Evolutionary conservation across 345 rosid species (phyloP).

Genomic region (Eucalyptus marginata): DNA sequence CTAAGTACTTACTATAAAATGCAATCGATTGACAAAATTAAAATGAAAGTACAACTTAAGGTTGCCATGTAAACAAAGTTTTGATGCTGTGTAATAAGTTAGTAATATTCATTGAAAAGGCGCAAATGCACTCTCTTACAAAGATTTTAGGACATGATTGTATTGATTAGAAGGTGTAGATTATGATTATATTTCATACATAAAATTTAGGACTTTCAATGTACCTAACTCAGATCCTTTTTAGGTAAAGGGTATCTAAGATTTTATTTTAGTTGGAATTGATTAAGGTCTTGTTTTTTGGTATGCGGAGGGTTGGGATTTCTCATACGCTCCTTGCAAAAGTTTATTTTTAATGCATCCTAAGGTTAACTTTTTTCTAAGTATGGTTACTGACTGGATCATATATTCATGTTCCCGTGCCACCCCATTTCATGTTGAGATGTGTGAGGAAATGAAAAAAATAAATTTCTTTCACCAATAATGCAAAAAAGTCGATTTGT

Average conservation of each 20-base stretch:
- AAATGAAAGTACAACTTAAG: neutral
- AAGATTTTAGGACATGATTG: neutral
- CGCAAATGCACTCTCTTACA: neutral
- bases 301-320: neutral
- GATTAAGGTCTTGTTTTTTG: neutral
- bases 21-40: neutral
- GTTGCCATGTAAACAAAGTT: neutral
- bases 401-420: neutral
- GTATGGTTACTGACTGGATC: neutral
- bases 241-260: neutral
- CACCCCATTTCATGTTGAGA: neutral
- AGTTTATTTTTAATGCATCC: neutral
- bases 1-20: neutral
- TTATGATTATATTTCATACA: neutral
- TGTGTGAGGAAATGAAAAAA: neutral
- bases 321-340: neutral
- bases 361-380: neutral
- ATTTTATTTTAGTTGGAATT: neutral
- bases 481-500: neutral
- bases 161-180: neutral
- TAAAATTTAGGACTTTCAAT: neutral
- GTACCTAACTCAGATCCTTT: neutral
- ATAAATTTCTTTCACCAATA: neutral
- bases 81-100: neutral
- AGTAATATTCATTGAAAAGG: neutral